Evolutionary conservation across 495 filamentous ascomycete genomes (phyloP).

Genomic region (Cladorrhinum samala): DNA sequence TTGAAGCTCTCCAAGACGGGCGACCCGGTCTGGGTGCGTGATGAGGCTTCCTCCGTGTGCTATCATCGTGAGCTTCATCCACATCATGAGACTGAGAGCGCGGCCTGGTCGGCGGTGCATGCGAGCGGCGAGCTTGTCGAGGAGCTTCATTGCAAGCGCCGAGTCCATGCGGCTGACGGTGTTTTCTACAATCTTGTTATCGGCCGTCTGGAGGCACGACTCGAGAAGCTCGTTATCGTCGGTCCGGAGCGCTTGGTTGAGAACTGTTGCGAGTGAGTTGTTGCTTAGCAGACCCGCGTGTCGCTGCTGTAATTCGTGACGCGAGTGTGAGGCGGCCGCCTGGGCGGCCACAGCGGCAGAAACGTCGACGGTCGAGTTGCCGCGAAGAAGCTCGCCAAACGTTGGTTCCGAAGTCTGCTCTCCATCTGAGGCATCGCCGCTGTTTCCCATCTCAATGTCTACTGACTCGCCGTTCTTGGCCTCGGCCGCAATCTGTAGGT

Average conservation of each 20-base stretch:
- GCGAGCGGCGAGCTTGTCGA: constrained; percentile 79
- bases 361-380: constrained; percentile 73
- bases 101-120: constrained; percentile 82
- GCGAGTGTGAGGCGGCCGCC: constrained; percentile 23
- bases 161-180: constrained; percentile 90
- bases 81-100: constrained; percentile 84
- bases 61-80: constrained; percentile 95
- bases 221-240: constrained; percentile 85
- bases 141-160: constrained; percentile 64
- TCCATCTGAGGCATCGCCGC: constrained; percentile 33
- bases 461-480: not conserved
- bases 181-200: constrained; percentile 66
- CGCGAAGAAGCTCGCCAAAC: constrained; percentile 80
- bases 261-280: constrained; percentile 78
- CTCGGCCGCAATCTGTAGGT: not conserved
- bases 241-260: constrained; percentile 86
- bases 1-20: constrained; percentile 67
- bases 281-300: constrained; percentile 52
- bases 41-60: constrained; percentile 90
- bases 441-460: constrained; percentile 12
- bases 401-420: constrained; percentile 50
- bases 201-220: constrained; percentile 76
- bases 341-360: constrained; percentile 50
- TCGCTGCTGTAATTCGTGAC: constrained; percentile 38
- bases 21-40: constrained; percentile 69